Conservation (phyloP, 2,329 filamentous ascomycete species). For the Cryphonectria parasitica region DNA sequence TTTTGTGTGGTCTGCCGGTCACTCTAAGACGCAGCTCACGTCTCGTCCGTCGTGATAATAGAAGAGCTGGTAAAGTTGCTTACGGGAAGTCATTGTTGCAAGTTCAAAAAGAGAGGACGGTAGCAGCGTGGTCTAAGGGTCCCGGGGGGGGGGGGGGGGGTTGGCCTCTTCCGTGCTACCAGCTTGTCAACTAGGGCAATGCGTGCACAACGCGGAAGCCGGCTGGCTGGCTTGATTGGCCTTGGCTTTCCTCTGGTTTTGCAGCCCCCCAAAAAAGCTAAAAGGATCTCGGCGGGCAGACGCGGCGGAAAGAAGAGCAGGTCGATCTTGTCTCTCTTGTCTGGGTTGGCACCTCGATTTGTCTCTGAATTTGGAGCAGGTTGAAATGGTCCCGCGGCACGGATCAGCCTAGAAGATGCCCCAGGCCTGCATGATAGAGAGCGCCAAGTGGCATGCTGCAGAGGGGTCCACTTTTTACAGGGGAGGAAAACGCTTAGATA, state of each 20-base stretch:
- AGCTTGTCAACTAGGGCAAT: not conserved
- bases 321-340: constrained; percentile 3
- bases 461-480: not conserved
- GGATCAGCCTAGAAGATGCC: constrained; percentile 1
- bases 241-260: not conserved
- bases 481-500: constrained; percentile 9
- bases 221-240: not conserved
- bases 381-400: constrained; percentile 4
- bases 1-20: not conserved
- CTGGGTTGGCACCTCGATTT: not conserved
- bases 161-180: not conserved
- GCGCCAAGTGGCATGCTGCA: constrained; percentile 17
- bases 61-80: constrained; percentile 25
- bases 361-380: constrained; percentile 13
- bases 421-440: constrained; percentile 1
- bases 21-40: not conserved
- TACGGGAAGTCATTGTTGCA: constrained; percentile 41
- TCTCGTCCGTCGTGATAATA: not conserved
- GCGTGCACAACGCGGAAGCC: not conserved
- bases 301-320: not conserved
- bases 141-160: constrained; percentile 8
- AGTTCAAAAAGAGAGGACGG: not conserved
- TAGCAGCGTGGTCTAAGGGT: constrained; percentile 3
- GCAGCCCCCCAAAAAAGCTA: not conserved
- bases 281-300: not conserved